Conservation (phyloP, 2,329 filamentous ascomycete species). For the Aspergillus arachidicola region DNA sequence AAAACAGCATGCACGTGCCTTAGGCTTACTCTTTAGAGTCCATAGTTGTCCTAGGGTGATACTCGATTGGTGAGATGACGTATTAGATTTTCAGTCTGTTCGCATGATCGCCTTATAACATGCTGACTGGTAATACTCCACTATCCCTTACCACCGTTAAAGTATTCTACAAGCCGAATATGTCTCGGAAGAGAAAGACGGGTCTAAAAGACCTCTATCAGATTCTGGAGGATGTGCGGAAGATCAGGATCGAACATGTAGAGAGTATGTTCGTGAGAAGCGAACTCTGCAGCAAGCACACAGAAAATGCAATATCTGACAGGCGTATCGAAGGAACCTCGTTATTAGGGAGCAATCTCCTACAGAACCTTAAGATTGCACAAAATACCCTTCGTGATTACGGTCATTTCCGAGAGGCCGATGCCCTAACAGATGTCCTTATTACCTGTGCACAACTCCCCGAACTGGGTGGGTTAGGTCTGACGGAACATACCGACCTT, state of each 20-base stretch:
- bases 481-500: background rate
- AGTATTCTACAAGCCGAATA: background rate
- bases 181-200: background rate
- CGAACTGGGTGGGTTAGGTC: conserved; percentile 22
- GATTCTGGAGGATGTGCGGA: background rate
- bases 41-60: too few relatives aligned
- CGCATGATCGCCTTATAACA: background rate
- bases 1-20: background rate
- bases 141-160: background rate
- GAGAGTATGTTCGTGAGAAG: background rate
- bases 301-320: background rate
- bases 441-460: conserved; percentile 20
- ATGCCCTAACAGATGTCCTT: conserved; percentile 22
- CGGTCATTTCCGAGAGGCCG: conserved; percentile 9
- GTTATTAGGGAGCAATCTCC: background rate
- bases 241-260: background rate
- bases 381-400: background rate
- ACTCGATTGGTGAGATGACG: background rate
- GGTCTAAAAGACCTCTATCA: background rate
- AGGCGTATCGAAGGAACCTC: background rate
- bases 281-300: background rate
- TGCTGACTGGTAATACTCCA: background rate
- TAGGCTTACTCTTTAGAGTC: too few relatives aligned
- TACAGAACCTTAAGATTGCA: background rate
- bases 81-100: background rate